phyloP scores from a whole-genome alignment of 257 asterid species.

The Cruciata laevipes region DNA sequence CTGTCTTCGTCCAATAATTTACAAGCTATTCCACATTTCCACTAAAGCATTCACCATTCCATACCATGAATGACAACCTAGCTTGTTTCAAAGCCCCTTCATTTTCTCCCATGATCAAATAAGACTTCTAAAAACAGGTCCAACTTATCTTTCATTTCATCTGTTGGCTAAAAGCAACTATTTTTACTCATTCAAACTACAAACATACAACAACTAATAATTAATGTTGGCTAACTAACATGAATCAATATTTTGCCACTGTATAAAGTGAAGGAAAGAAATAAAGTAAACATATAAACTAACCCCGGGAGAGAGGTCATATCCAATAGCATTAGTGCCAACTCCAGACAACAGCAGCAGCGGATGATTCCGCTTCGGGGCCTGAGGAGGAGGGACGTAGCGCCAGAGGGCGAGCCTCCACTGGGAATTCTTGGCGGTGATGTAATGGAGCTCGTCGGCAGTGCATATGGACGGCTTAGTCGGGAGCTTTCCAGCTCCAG shows the following conservation, averaged over 20 bases:
- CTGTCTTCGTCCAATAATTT: background rate
- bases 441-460: slow-evolving; percentile 94
- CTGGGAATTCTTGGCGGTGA: slow-evolving; percentile 51
- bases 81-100: background rate
- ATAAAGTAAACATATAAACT: slow-evolving; percentile 17
- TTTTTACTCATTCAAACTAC: background rate
- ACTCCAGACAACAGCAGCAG: slow-evolving; percentile 87
- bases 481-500: slow-evolving; percentile 32
- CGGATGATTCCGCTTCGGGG: slow-evolving; percentile 82
- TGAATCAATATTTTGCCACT: no score
- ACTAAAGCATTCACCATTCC: background rate
- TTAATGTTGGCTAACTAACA: no score
- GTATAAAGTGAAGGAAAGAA: background rate
- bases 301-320: slow-evolving; percentile 94
- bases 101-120: background rate
- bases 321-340: slow-evolving; percentile 96
- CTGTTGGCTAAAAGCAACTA: background rate
- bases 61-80: no score
- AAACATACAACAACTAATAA: background rate
- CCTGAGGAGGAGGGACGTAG: slow-evolving; percentile 76
- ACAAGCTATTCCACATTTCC: no score
- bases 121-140: background rate
- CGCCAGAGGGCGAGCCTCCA: slow-evolving; percentile 99
- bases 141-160: background rate
- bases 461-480: slow-evolving; percentile 73